Evolutionary conservation across 306 rosid species (phyloP).

Genomic region (Citrullus mucosospermus): DNA sequence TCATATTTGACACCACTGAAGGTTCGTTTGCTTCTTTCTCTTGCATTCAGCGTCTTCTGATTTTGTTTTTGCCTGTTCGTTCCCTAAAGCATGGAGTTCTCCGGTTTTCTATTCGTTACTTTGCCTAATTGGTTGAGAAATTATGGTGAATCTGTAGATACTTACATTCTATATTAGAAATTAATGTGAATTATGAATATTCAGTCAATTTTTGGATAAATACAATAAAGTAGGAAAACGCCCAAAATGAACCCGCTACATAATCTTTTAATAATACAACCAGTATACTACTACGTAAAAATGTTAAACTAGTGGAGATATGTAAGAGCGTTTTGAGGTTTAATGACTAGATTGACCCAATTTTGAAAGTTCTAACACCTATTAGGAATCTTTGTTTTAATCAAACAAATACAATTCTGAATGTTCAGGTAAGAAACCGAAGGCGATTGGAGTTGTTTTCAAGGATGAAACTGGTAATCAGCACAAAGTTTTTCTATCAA

Average conservation of each 20-base stretch:
- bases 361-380: neutral
- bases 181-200: neutral
- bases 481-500: conserved; percentile 49
- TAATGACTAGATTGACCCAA: neutral
- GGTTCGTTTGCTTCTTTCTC: neutral
- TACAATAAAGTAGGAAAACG: neutral
- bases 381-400: neutral
- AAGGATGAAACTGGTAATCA: conserved; percentile 67
- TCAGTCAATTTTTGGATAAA: neutral
- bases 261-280: neutral
- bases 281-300: neutral
- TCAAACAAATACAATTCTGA: neutral
- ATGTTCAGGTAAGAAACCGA: conserved; percentile 44
- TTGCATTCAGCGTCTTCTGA: neutral
- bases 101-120: neutral
- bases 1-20: conserved; percentile 56
- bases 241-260: neutral
- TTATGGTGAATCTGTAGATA: neutral
- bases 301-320: neutral
- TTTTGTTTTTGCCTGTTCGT: neutral
- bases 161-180: neutral
- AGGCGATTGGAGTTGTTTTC: conserved; percentile 69
- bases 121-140: neutral
- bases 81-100: neutral
- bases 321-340: neutral